phyloP scores from a whole-genome alignment of 1,284 basidiomycete genomes.

The Porogramme epimiltina region DNA sequence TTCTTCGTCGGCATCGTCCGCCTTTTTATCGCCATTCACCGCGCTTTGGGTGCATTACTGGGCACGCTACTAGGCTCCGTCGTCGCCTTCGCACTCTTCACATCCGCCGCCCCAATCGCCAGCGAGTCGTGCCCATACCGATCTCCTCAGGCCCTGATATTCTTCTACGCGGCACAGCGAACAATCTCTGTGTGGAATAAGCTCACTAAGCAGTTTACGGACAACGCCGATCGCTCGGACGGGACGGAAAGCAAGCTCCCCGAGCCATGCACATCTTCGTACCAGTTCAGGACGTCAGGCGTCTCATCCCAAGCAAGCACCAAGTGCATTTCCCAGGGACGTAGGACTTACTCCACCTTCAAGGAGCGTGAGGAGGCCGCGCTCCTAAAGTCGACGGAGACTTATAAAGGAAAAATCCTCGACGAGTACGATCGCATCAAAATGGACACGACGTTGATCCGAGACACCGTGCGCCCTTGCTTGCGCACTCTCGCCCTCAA shows the following conservation, averaged over 20 bases:
- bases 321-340: too few relatives aligned
- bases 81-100: background rate
- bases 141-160: slow-evolving; percentile 20
- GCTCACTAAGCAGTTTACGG: background rate
- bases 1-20: slow-evolving; percentile 19
- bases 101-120: slow-evolving; percentile 3
- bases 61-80: too few relatives aligned
- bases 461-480: slow-evolving; percentile 7
- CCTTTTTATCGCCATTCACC: slow-evolving; percentile 19
- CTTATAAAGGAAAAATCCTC: background rate
- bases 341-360: slow-evolving; percentile 2
- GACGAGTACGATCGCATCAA: slow-evolving; percentile 6
- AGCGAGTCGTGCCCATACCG: slow-evolving; percentile 17
- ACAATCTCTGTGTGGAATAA: background rate
- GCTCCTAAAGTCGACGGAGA: background rate
- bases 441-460: slow-evolving; percentile 6
- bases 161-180: background rate
- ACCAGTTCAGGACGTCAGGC: too few relatives aligned
- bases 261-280: too few relatives aligned
- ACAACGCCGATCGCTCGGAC: background rate
- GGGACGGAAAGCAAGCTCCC: background rate
- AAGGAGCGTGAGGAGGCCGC: slow-evolving; percentile 7
- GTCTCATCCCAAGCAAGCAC: too few relatives aligned
- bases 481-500: background rate
- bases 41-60: slow-evolving; percentile 12